These are phyloP conservation scores for Fusarium tanahbumbuense DNA, from an alignment of 2,329 filamentous ascomycete species.

Conservation along the genomic window DNA sequence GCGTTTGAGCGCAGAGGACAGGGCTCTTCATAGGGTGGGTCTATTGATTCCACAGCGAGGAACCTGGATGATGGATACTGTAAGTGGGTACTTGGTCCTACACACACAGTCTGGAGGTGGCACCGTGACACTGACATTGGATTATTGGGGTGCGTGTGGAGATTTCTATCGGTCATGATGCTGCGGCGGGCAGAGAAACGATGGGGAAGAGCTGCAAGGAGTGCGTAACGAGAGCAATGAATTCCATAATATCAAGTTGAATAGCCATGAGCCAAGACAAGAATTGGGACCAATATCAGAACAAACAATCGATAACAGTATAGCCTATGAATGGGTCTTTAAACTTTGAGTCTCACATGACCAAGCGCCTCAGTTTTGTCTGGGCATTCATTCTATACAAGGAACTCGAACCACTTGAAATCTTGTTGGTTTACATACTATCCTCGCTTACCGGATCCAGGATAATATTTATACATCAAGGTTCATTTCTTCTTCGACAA, in stretches of 20 bases:
- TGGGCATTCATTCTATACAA: conserved; percentile 8
- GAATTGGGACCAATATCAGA: not conserved
- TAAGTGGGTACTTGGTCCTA: conserved; percentile 19
- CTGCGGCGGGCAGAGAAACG: conserved; percentile 6
- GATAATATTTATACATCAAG: not conserved
- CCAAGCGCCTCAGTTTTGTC: conserved; percentile 1
- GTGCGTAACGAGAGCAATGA: not conserved
- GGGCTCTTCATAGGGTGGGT: conserved; percentile 34
- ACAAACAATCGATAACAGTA: not conserved
- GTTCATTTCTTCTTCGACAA: not conserved
- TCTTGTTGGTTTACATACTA: not conserved
- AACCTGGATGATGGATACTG: conserved; percentile 38
- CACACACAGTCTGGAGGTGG: conserved; percentile 39
- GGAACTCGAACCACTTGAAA: conserved; percentile 2
- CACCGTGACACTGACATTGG: conserved; percentile 31
- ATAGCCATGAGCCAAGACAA: conserved; percentile 1
- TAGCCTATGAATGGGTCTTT: not conserved
- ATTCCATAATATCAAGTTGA: not conserved
- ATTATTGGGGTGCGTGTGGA: conserved; percentile 30
- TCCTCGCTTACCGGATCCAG: not conserved
- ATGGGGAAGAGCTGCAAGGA: not conserved
- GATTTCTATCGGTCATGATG: conserved; percentile 29
- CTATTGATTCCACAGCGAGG: conserved; percentile 26
- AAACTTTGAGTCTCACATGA: not conserved
- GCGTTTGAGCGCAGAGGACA: conserved; percentile 23